Conservation (phyloP, 1,284 basidiomycete genomes). For the Cerrena zonata region DNA sequence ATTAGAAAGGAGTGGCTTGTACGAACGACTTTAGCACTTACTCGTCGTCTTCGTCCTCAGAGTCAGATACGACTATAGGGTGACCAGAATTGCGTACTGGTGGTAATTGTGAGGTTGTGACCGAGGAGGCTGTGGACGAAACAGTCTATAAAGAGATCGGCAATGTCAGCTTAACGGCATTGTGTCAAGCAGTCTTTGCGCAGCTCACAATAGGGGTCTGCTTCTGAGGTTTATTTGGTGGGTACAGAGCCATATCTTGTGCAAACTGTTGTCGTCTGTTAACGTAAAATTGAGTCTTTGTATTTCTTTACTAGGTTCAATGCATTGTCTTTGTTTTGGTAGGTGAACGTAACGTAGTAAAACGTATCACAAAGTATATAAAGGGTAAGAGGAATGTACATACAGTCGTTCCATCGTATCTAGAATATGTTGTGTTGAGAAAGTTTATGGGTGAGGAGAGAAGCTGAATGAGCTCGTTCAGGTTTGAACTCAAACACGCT, state of each 20-base stretch:
- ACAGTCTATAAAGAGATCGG: constrained; percentile 3
- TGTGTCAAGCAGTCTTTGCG: too few relatives aligned
- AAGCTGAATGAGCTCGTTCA: background rate
- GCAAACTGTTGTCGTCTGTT: background rate
- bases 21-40: background rate
- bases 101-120: background rate
- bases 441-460: background rate
- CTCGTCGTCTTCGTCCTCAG: constrained; percentile 19
- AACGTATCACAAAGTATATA: too few relatives aligned
- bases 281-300: background rate
- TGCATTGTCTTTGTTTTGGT: too few relatives aligned
- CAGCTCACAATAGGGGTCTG: background rate
- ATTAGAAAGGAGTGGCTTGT: background rate
- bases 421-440: background rate
- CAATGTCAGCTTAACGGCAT: too few relatives aligned
- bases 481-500: background rate
- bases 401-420: constrained; percentile 5
- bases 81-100: too few relatives aligned
- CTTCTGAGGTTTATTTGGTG: background rate
- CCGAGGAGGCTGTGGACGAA: constrained; percentile 4
- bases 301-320: too few relatives aligned
- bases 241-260: background rate
- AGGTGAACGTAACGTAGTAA: too few relatives aligned
- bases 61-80: constrained; percentile 22
- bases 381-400: background rate